Evolutionary conservation across 225 moss, liverwort and hornwort species (phyloP).

Genomic region (Physcomitrellopsis africana): DNA sequence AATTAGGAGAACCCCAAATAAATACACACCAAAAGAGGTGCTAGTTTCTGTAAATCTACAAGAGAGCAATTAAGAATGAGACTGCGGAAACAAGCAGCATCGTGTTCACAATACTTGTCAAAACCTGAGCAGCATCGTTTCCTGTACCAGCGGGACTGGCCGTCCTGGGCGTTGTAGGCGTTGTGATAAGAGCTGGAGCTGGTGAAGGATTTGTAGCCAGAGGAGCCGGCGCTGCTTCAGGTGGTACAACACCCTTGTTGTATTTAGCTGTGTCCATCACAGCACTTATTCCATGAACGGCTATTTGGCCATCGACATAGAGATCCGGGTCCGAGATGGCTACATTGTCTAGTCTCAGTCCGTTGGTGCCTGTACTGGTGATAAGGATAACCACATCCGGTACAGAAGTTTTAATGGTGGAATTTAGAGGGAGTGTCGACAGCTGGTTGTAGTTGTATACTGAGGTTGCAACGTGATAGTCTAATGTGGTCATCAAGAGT

Average conservation of each 20-base stretch:
- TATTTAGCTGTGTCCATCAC: constrained; percentile 62
- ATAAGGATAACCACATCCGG: constrained; percentile 54
- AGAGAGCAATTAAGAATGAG: constrained; percentile 26
- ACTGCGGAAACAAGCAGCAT: constrained; percentile 22
- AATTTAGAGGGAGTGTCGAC: constrained; percentile 50
- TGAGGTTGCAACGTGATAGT: constrained; percentile 69
- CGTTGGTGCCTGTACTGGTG: constrained; percentile 53
- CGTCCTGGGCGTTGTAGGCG: constrained; percentile 34
- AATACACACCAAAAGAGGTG: constrained; percentile 26
- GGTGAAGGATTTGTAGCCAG: constrained; percentile 25
- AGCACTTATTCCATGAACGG: constrained; percentile 76
- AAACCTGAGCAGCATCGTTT: constrained; percentile 26
- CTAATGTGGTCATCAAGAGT: constrained; percentile 48
- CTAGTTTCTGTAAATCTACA: constrained; percentile 20
- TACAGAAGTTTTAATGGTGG: constrained; percentile 58
- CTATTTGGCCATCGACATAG: constrained; percentile 70
- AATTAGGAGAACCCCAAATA: constrained; percentile 22
- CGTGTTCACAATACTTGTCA: constrained; percentile 13
- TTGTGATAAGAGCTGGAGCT: constrained; percentile 33
- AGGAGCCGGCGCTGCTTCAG: constrained; percentile 48
- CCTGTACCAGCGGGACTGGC: constrained; percentile 17
- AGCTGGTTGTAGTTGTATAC: constrained; percentile 65
- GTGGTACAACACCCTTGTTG: constrained; percentile 46
- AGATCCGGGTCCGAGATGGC: constrained; percentile 72
- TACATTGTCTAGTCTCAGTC: constrained; percentile 68